phyloP scores from a whole-genome alignment of 129 eudicot genomes.

The Flaveria trinervia region DNA sequence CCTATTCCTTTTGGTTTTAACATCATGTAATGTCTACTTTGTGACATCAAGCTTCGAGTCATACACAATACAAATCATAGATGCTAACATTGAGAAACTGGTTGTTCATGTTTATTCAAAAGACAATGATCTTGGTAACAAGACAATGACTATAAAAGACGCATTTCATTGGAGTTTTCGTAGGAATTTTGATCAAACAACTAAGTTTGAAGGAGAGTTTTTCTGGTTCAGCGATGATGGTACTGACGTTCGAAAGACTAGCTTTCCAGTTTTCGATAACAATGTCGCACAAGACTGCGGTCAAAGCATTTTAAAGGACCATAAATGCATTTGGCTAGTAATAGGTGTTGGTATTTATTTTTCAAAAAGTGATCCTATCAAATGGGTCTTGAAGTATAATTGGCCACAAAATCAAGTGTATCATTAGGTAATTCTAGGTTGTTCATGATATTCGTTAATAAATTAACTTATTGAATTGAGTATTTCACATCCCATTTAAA shows the following conservation, averaged over 20 bases:
- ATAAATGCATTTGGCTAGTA: conserved; percentile 20
- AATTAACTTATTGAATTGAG: background rate
- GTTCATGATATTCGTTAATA: background rate
- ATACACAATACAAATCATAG: background rate
- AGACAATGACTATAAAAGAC: conserved; percentile 1
- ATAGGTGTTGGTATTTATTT: conserved; percentile 12
- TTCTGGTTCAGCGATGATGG: conserved; percentile 3
- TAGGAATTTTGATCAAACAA: background rate
- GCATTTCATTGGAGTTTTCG: conserved; percentile 18
- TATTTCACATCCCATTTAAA: background rate
- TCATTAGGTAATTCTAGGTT: background rate
- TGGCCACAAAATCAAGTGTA: background rate
- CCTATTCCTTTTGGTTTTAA: background rate
- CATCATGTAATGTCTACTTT: background rate
- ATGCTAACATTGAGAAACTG: background rate
- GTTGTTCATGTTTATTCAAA: conserved; percentile 23
- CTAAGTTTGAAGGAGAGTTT: background rate
- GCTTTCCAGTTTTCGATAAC: conserved; percentile 19
- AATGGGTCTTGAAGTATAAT: background rate
- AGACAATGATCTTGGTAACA: conserved; percentile 19
- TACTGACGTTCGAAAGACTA: background rate
- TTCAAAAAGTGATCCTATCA: background rate
- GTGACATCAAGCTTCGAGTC: background rate
- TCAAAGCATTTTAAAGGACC: background rate
- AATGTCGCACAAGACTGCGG: conserved; percentile 14